A percentile compares a stretch with the other conserved stretches of the same genome.
These are phyloP conservation scores for Anthracocystis setariae DNA, from an alignment of 1,284 basidiomycete species.

Conservation along the genomic window DNA sequence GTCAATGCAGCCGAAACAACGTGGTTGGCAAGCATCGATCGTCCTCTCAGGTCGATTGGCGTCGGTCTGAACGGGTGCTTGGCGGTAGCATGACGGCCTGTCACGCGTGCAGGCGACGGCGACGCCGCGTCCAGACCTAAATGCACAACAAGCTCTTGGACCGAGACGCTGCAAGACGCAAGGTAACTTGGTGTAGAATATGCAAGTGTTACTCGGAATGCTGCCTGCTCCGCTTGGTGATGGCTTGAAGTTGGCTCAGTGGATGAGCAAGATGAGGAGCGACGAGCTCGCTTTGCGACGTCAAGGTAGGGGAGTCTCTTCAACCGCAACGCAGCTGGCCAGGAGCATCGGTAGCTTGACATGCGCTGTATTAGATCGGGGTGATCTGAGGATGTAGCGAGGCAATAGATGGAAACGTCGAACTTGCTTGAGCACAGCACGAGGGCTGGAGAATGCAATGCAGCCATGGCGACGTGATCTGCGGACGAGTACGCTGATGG, in stretches of 20 bases:
- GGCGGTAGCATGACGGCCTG: slow-evolving; percentile 37
- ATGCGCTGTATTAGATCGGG: slow-evolving; percentile 20
- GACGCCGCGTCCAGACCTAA: slow-evolving; percentile 10
- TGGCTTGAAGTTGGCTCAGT: neutral
- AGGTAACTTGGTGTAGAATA: slow-evolving; percentile 64
- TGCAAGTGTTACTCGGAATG: slow-evolving; percentile 55
- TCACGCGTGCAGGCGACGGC: slow-evolving; percentile 17
- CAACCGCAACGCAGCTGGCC: slow-evolving; percentile 50
- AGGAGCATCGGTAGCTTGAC: slow-evolving; percentile 37
- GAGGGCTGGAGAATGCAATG: slow-evolving; percentile 54
- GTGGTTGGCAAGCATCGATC: slow-evolving; percentile 21
- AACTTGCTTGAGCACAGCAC: slow-evolving; percentile 61
- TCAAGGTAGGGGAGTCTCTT: slow-evolving; percentile 49
- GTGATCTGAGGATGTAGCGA: neutral
- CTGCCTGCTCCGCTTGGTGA: neutral
- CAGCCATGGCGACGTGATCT: slow-evolving; percentile 33
- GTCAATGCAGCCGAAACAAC: neutral
- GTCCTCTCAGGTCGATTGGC: slow-evolving; percentile 30
- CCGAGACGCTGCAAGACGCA: slow-evolving; percentile 58
- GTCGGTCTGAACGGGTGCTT: slow-evolving; percentile 28
- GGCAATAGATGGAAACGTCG: slow-evolving; percentile 49
- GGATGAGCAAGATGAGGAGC: neutral
- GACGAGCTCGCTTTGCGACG: slow-evolving; percentile 16
- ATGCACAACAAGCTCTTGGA: slow-evolving; percentile 59
- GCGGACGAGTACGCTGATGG: neutral